Percentiles rank a stretch among this genome's conserved stretches.
phyloP scores from a whole-genome alignment of 345 rosid species.

The Salix arbutifolia region DNA sequence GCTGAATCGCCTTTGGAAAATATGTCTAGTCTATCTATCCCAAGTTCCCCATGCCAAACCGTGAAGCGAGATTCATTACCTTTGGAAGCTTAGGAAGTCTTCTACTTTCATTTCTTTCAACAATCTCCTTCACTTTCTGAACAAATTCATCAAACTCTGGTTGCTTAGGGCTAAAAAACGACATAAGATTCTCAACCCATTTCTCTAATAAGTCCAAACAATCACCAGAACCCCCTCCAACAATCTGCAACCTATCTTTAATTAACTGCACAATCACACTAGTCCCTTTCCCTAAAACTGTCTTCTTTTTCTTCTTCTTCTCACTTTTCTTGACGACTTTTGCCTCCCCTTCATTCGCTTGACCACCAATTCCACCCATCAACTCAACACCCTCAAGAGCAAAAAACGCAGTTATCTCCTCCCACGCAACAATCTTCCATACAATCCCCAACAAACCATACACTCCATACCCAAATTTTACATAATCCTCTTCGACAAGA shows the following conservation, averaged over 20 bases:
- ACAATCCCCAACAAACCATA: conserved; percentile 39
- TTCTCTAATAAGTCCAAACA: conserved; percentile 31
- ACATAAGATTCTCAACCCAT: conserved; percentile 40
- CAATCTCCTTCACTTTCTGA: conserved; percentile 58
- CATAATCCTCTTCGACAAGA: conserved; percentile 35
- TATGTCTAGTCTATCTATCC: too few species aligned
- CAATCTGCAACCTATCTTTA: conserved; percentile 45
- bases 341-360: conserved; percentile 34
- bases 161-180: conserved; percentile 44
- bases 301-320: conserved; percentile 63
- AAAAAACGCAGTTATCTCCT: conserved; percentile 55
- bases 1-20: too few species aligned
- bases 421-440: conserved; percentile 77
- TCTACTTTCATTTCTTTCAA: conserved; percentile 85
- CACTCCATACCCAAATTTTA: conserved; percentile 47
- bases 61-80: conserved; percentile 35
- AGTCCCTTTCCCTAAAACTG: conserved; percentile 71
- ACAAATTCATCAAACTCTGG: conserved; percentile 47
- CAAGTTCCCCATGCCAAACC: too few species aligned
- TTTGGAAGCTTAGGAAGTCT: conserved; percentile 91
- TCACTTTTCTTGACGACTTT: conserved; percentile 50
- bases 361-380: conserved; percentile 25
- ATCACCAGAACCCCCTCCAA: conserved; percentile 24
- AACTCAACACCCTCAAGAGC: conserved; percentile 58
- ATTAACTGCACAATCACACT: conserved; percentile 52